Base-by-base conservation (phyloP, 2,329 filamentous ascomycete genomes). In the Pseudogymnoascus sp. region DNA sequence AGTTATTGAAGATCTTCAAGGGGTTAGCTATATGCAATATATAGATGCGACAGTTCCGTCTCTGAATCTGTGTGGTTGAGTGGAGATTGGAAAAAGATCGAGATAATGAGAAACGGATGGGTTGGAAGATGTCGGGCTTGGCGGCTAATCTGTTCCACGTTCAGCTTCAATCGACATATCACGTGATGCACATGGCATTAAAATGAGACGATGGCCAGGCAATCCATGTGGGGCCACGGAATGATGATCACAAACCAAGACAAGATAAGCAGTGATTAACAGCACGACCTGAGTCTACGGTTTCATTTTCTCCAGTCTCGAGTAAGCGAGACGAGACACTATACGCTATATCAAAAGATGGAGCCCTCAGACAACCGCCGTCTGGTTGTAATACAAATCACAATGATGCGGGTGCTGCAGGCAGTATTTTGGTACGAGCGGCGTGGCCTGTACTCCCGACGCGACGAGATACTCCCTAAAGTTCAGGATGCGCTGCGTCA, bases 391-490 rank as follows among this genome's bases (percentile, higher is more conserved):
- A 66, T 79, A 76, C 20, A 83, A 66, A 69, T 84, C 82, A 64
- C 82, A 84, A 59, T 78, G 75, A 69, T 85, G 82, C 11, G 82
- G 80, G 66, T 84, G 76, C 72, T 81, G 75, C 58, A 81, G 65
- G 67, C 82, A 85, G 67, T 82, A 84, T 72, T 82, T 83, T 9
- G 82, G 79, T 69, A 82, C 76, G 60, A 84, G 64, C 2, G 78
- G 76, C 18, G 76, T 69, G 9, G 81, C 82, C 64, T 72, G 70
- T 1, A 84, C 73, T 2, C 80, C 80, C 64, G 78, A 80, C 1
- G 80, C 80, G 58, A 84, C 76, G 6, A 84, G 72, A 64, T 83
- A 84, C 72, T 84, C 82, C 38, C 82, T 75, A 72, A 84, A 84
- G 69, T 84, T 84, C 9, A 83, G 67, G 58, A 84, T 78, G 4